phyloP scores from a whole-genome alignment of 2,329 filamentous ascomycete genomes.

The Cytospora chrysosperma region DNA sequence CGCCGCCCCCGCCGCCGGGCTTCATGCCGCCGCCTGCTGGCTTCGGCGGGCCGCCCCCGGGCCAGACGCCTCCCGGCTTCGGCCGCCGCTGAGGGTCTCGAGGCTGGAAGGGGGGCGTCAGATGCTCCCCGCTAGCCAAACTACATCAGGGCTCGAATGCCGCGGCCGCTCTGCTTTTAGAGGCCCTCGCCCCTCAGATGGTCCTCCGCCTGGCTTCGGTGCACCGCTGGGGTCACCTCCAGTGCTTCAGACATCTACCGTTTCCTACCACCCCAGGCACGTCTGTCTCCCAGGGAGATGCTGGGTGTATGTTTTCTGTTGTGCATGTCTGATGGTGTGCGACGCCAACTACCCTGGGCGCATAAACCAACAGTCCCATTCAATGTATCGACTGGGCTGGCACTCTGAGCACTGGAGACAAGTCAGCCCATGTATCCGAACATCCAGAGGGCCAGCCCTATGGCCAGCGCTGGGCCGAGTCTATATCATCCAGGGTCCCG shows the following conservation, averaged over 20 bases:
- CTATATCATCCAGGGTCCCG: background rate
- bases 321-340: background rate
- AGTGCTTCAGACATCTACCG: background rate
- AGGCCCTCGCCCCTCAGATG: background rate
- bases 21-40: slow-evolving; percentile 44
- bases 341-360: background rate
- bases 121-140: background rate
- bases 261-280: background rate
- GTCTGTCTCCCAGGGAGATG: background rate
- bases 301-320: background rate
- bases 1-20: slow-evolving; percentile 38
- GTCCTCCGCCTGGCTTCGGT: background rate
- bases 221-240: background rate
- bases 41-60: slow-evolving; percentile 19
- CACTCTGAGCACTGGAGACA: background rate
- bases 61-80: slow-evolving; percentile 29
- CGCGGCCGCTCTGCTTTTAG: background rate
- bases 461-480: background rate
- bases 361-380: background rate
- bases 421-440: background rate
- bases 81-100: slow-evolving; percentile 22
- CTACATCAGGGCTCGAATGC: background rate
- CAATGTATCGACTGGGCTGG: background rate
- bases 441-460: background rate
- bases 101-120: background rate